Percentiles rank a stretch among this genome's conserved stretches.
These are phyloP conservation scores for Phytophthora foliorum DNA, from an alignment of 352 stramenopile genomes.

Conservation along the genomic window DNA sequence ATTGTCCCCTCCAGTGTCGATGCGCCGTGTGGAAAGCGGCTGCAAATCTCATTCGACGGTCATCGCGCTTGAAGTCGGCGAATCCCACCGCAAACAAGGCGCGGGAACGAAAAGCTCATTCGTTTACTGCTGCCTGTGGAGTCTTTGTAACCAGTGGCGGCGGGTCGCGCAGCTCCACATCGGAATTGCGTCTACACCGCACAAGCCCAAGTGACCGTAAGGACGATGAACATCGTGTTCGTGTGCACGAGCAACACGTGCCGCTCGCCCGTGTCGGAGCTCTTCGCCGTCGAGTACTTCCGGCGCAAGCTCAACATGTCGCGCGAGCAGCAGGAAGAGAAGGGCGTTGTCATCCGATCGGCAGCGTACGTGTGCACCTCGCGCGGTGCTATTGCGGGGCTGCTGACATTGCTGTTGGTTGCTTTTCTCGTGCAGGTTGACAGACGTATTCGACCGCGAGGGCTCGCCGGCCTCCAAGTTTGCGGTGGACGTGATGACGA, in stretches of 20 bases:
- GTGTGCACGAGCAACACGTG: conserved; percentile 91
- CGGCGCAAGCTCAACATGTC: conserved; percentile 71
- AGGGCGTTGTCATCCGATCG: conserved; percentile 74
- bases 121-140: conserved; percentile 15
- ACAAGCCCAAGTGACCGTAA: conserved; percentile 3
- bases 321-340: conserved; percentile 74
- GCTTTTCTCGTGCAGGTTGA: conserved; percentile 50
- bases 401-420: not conserved
- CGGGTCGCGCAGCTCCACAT: conserved; percentile 25
- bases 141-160: conserved; percentile 29
- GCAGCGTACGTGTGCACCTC: conserved; percentile 58
- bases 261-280: conserved; percentile 79
- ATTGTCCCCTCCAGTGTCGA: too few species aligned
- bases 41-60: conserved; percentile 31
- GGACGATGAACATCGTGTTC: conserved; percentile 81
- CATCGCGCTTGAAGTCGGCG: conserved; percentile 22
- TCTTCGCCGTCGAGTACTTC: conserved; percentile 86
- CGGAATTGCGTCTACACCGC: conserved; percentile 13
- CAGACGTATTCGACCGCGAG: conserved; percentile 74
- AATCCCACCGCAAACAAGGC: not conserved
- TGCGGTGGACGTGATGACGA: conserved; percentile 71
- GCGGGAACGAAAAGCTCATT: conserved; percentile 12
- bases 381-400: too few species aligned
- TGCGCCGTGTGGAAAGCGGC: not conserved
- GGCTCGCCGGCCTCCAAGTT: conserved; percentile 74